Percentiles rank a stretch among this genome's conserved stretches.
phyloP scores from a whole-genome alignment of 1,139 yeast genomes.

The Saccharomyces hybrid region DNA sequence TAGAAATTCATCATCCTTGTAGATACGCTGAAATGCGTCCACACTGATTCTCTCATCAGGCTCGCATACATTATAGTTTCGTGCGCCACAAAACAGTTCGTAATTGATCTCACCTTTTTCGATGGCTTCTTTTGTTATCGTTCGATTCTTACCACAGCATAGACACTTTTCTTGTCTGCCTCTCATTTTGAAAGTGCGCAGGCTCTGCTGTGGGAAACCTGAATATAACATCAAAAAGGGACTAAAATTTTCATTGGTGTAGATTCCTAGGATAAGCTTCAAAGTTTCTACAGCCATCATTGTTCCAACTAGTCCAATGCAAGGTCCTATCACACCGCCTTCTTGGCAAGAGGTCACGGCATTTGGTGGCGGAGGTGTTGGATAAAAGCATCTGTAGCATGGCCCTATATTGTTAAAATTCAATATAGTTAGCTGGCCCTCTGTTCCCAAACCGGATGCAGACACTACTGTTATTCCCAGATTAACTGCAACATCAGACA shows the following conservation, averaged over 20 bases:
- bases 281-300: conserved; percentile 86
- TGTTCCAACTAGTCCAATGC: conserved; percentile 83
- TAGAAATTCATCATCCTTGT: conserved; percentile 8
- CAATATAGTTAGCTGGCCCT: conserved; percentile 78
- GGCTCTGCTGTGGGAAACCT: conserved; percentile 64
- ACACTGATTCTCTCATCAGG: conserved; percentile 45
- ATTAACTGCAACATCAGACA: conserved; percentile 77
- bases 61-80: conserved; percentile 41
- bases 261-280: conserved; percentile 57
- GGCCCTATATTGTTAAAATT: conserved; percentile 71
- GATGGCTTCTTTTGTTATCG: conserved; percentile 42
- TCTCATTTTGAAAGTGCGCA: conserved; percentile 76
- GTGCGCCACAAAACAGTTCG: conserved; percentile 63
- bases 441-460: conserved; percentile 86
- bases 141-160: conserved; percentile 50
- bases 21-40: conserved; percentile 33
- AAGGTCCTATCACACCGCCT: conserved; percentile 94
- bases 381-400: conserved; percentile 90
- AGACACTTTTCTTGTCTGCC: conserved; percentile 51
- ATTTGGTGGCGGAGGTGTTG: conserved; percentile 80
- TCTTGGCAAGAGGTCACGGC: conserved; percentile 82
- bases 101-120: conserved; percentile 49
- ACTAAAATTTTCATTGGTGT: conserved; percentile 43
- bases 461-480: conserved; percentile 68
- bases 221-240: conserved; percentile 68